Evolutionary conservation across 176 grass and related monocot species (phyloP), one percentile per base, ranked within the genome.

Genomic region (Eleusine coracana): DNA sequence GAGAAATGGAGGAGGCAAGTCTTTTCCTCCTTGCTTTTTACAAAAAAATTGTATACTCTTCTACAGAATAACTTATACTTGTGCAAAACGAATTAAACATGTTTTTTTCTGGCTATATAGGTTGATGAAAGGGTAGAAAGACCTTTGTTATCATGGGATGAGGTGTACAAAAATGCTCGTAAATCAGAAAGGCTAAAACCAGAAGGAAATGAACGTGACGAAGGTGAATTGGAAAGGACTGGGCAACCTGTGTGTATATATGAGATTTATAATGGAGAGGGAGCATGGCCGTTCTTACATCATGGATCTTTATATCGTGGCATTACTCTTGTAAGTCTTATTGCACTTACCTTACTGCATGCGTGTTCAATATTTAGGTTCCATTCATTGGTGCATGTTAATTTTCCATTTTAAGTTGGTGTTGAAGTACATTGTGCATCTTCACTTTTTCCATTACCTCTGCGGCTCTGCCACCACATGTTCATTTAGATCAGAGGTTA

Each of bases 281-380:
- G 96, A 11, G 72, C 96, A 27, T 95, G 88, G 88, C 87, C 89
- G 20, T 93, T 96, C 90, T 88, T 98, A 85, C 92, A 98, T 51
- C 93, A 87, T 75, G 87, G 96, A 80, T 95, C 96, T 83, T 88
- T 98, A 81, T 98, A 95, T 63, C 96, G 96, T 77, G 93, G 92
- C 64, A 88, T 95, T 82, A 86, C 91, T 71, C 87, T 92, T 87
- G 93, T 98, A 91, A 89, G 90, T 91, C 39, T 80, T 28, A 62
- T 5, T 52, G 73, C 66, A 67, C 71, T 86, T 86, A 82, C 38
- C 65, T 71, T 58, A 58, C 9, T 67, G 21, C 68, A 80, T 36
- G 59, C 80, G 37, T 59, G 68, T 65, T 81, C 29, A 71, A 3
- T 16, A 37, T 50, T 31, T 68, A 55, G 29, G 45, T 81, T 66